phyloP scores from a whole-genome alignment of 192 early-diverging fungal genomes.

The Entomortierella lignicola region DNA sequence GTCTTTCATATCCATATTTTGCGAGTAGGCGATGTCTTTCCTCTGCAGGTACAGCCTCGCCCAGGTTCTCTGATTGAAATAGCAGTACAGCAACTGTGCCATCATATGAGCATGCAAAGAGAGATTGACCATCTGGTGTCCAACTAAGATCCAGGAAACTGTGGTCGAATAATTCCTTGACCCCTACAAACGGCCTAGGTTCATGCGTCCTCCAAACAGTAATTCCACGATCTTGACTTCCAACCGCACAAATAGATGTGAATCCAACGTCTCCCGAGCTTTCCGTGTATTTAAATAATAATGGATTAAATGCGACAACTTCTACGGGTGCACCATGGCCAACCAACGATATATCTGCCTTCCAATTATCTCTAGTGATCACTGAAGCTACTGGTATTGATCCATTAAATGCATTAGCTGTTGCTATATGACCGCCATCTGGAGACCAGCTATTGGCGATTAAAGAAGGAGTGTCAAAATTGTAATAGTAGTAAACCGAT shows the following conservation, averaged over 20 bases:
- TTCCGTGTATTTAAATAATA: conserved; percentile 69
- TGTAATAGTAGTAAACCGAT: too few relatives aligned
- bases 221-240: conserved; percentile 89
- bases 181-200: conserved; percentile 75
- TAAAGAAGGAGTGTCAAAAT: neutral
- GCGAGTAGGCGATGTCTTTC: conserved; percentile 67
- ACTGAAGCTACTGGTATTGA: conserved; percentile 83
- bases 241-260: conserved; percentile 82
- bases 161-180: conserved; percentile 81
- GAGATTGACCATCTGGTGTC: conserved; percentile 77
- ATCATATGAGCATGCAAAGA: conserved; percentile 93
- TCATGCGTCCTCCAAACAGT: conserved; percentile 90
- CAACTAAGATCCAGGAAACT: conserved; percentile 91
- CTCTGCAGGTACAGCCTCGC: conserved; percentile 66
- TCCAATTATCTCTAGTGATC: conserved; percentile 82
- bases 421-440: conserved; percentile 91
- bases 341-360: conserved; percentile 81
- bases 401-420: conserved; percentile 90
- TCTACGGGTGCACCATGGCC: conserved; percentile 91
- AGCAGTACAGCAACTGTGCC: conserved; percentile 84
- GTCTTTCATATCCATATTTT: conserved; percentile 60
- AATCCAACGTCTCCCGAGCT: conserved; percentile 49
- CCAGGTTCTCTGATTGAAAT: conserved; percentile 78
- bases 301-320: conserved; percentile 87
- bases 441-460: conserved; percentile 86